These are phyloP conservation scores for Monilinia polystroma DNA, from an alignment of 2,329 filamentous ascomycete genomes.

Conservation along the genomic window DNA sequence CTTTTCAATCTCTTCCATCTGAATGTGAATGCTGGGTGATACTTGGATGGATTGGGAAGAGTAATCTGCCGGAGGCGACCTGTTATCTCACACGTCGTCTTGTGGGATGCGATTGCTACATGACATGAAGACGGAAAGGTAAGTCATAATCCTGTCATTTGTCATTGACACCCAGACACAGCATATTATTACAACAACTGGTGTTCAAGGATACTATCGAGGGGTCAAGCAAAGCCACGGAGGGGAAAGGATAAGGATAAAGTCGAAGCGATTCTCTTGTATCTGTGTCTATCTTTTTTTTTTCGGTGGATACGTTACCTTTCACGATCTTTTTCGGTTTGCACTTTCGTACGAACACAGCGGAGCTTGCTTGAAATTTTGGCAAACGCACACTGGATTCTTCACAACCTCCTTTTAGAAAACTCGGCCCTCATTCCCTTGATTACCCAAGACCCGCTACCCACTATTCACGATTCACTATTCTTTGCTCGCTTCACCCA, in stretches of 20 bases:
- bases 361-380: conserved; percentile 3
- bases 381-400: neutral
- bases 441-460: neutral
- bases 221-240: neutral
- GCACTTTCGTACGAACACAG: neutral
- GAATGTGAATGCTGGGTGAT: conserved; percentile 25
- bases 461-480: neutral
- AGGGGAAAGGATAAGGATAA: conserved; percentile 13
- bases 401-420: neutral
- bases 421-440: no score
- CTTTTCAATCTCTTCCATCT: conserved; percentile 27
- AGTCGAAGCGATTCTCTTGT: conserved; percentile 15
- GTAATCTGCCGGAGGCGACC: conserved; percentile 25
- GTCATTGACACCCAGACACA: conserved; percentile 8
- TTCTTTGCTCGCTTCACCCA: neutral
- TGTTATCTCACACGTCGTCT: conserved; percentile 28
- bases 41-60: conserved; percentile 18
- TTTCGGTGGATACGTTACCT: conserved; percentile 20
- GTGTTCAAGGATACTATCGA: conserved; percentile 14
- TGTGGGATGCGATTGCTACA: conserved; percentile 26
- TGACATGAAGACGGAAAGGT: conserved; percentile 31
- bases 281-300: neutral
- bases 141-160: conserved; percentile 27
- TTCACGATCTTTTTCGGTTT: conserved; percentile 3
- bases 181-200: conserved; percentile 13